These are phyloP conservation scores for Scenedesmus sp. DNA, from an alignment of 163 green algal species.

Conservation along the genomic window DNA sequence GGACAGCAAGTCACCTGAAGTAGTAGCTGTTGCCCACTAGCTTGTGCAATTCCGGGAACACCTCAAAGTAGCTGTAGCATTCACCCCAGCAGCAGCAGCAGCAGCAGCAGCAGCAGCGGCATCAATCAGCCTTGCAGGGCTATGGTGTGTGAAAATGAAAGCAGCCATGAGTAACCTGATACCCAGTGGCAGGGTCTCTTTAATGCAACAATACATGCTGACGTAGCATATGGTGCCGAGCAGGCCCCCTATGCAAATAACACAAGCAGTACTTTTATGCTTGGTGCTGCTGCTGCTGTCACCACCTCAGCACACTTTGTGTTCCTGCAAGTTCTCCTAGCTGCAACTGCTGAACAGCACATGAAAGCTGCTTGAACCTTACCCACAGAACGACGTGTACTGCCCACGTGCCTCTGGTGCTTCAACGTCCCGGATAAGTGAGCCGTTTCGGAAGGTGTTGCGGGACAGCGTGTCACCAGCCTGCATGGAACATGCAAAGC, in stretches of 20 bases:
- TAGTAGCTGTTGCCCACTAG: constrained; percentile 41
- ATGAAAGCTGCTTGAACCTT: not conserved
- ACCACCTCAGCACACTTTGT: no score
- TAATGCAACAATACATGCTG: no score
- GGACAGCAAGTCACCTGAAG: not conserved
- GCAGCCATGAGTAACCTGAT: not conserved
- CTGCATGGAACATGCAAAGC: not conserved
- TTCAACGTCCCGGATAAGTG: constrained; percentile 20
- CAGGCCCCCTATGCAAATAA: no score
- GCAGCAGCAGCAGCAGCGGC: not conserved
- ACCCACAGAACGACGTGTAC: constrained; percentile 48
- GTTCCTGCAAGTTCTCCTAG: no score
- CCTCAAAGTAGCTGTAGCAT: constrained; percentile 38
- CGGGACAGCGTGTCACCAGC: constrained; percentile 39
- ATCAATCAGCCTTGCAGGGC: not conserved
- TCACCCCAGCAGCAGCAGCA: not conserved
- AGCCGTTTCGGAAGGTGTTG: constrained; percentile 55
- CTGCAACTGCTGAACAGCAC: no score
- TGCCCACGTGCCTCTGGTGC: not conserved
- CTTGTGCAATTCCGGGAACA: constrained; percentile 1
- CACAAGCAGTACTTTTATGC: no score
- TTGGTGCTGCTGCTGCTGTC: no score
- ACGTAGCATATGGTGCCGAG: no score
- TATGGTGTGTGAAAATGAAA: not conserved
- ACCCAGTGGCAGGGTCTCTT: no score